Evolutionary conservation across 75 land plant species (phyloP), one percentile per base, ranked within the genome.

Genomic region (Cunninghamia lanceolata): DNA sequence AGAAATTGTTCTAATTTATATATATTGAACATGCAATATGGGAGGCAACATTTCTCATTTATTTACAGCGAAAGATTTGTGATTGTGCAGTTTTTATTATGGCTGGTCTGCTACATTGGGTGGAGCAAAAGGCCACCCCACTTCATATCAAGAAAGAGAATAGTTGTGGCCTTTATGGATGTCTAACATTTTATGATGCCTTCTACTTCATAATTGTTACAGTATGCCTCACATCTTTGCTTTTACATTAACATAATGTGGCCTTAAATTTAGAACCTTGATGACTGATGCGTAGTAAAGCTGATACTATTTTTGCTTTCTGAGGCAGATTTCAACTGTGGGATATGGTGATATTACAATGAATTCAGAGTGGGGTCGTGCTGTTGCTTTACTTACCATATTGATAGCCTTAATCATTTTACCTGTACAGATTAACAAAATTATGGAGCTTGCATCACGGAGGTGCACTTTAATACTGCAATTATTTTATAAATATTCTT

Each of bases 61-160:
- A 34, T 17, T 13, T 83, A 34, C 0, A 10, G 38, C 52, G 14
- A 35, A 83, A 54, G 9, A n/a, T 85, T 30, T 66, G 28, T 54
- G 10, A 77, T 38, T 14, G 71, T 88, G 85, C 87, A 91, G 92
- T 91, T 59, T 87, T 91, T 82, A 85, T 91, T 80, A 89, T 91
- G 38, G 92, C 91, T 19, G 91, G 92, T 42, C 52, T 91, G 47
- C 78, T 91, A 74, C 91, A 91, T 54, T 91, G 92, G 92, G 92
- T 91, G 47, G 92, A 91, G 75, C 70, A 59, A 53, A 82, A 84
- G n/a, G 89, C 92, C 38, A 91, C 91, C 25, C 86, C 92, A 40
- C 73, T 39, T 35, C 54, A 85, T 83, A 85, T 85, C 54, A 85
- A 85, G 86, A 59, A 89, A 54, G 71, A 82, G 59, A 85, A 89